Conservation (phyloP, 1,139 yeast species). For the Geotrichum siamense region DNA sequence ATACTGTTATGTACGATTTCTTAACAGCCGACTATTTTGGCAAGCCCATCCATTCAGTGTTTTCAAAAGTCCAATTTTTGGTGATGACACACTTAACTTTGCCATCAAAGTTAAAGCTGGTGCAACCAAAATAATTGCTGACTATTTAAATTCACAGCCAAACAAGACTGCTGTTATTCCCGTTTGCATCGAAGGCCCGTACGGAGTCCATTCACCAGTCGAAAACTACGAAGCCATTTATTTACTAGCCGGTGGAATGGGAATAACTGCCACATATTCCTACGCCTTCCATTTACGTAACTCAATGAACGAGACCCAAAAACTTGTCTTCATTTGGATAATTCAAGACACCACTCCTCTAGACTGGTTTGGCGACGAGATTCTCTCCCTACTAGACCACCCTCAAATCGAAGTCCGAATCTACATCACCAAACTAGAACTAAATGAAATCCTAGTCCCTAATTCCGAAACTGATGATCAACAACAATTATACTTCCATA, state of each 20-base stretch:
- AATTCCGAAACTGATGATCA: neutral
- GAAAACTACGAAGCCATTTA: conserved; percentile 45
- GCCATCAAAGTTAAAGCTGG: conserved; percentile 37
- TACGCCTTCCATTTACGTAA: conserved; percentile 16
- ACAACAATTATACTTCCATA: neutral
- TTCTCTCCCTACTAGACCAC: conserved; percentile 31
- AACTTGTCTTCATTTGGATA: conserved; percentile 46
- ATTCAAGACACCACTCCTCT: conserved; percentile 42
- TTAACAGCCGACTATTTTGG: conserved; percentile 40
- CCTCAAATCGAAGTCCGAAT: conserved; percentile 11
- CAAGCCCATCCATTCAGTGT: conserved; percentile 54
- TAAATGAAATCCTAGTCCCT: neutral
- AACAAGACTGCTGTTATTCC: conserved; percentile 30
- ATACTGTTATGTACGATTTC: conserved; percentile 51
- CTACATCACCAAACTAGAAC: conserved; percentile 4
- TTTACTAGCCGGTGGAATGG: conserved; percentile 59
- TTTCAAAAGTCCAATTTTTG: conserved; percentile 23
- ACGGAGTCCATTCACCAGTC: conserved; percentile 45
- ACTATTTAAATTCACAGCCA: conserved; percentile 4
- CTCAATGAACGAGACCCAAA: conserved; percentile 17
- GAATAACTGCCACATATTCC: conserved; percentile 47
- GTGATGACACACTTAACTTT: conserved; percentile 31
- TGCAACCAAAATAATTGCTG: conserved; percentile 23
- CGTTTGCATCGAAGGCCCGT: conserved; percentile 49
- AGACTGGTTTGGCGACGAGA: conserved; percentile 48